Conservation (phyloP, 2,329 filamentous ascomycete genomes). For the Hypocrella siamensis region DNA sequence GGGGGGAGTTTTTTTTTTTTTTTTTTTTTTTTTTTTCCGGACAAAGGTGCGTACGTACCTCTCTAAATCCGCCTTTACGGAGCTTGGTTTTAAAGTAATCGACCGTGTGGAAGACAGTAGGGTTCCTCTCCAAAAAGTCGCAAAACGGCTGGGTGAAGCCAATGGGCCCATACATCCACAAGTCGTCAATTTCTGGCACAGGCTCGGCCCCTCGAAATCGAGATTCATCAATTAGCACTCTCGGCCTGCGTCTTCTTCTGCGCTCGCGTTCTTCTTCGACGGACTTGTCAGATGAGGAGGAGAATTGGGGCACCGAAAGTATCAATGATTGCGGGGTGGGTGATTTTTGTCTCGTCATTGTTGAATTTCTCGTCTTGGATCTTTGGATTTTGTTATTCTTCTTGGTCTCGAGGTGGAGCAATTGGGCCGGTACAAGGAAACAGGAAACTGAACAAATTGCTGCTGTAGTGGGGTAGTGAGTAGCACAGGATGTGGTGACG, state of each 20-base stretch:
- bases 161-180: too few relatives aligned
- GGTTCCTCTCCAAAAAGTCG: conserved; percentile 76
- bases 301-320: conserved; percentile 26
- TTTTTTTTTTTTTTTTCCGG: too few relatives aligned
- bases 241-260: too few relatives aligned
- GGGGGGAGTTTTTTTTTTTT: too few relatives aligned
- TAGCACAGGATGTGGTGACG: too few relatives aligned
- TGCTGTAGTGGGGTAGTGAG: too few relatives aligned
- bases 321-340: conserved; percentile 26
- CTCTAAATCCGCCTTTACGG: conserved; percentile 54
- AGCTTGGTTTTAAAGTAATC: conserved; percentile 62
- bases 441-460: not conserved
- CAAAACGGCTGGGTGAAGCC: conserved; percentile 72
- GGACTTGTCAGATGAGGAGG: conserved; percentile 13
- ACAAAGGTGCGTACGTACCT: conserved; percentile 28
- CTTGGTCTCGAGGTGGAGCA: not conserved
- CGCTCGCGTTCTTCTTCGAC: too few relatives aligned
- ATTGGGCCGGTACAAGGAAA: not conserved
- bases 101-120: conserved; percentile 86
- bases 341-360: conserved; percentile 30
- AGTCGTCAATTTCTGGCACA: not conserved
- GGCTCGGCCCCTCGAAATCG: too few relatives aligned
- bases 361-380: conserved; percentile 1
- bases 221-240: too few relatives aligned
- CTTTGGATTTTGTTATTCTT: not conserved